Conservation (phyloP, 148 eudicot genomes). For the Drosera capensis region DNA sequence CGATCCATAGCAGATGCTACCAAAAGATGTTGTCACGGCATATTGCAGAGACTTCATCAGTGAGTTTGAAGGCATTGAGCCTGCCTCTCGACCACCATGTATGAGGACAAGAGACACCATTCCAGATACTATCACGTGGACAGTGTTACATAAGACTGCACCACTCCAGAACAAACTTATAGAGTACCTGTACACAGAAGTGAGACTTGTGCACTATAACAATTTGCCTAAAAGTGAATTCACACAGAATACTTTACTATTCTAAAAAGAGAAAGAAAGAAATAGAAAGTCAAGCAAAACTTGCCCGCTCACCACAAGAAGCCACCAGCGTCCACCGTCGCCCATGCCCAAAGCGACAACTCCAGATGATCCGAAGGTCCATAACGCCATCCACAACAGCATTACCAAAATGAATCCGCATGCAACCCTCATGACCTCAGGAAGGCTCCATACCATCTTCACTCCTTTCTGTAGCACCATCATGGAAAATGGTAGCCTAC, state of each 20-base stretch:
- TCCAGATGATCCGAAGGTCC: slow-evolving; percentile 94
- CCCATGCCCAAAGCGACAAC: slow-evolving; percentile 81
- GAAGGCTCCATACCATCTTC: slow-evolving; percentile 84
- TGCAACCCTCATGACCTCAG: slow-evolving; percentile 68
- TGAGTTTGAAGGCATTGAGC: slow-evolving; percentile 72
- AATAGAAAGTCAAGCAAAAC: slow-evolving; percentile 35
- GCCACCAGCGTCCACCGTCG: slow-evolving; percentile 91
- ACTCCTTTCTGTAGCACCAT: slow-evolving; percentile 90
- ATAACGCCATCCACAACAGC: slow-evolving; percentile 71
- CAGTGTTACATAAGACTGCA: slow-evolving; percentile 88
- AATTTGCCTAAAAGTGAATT: slow-evolving; percentile 1
- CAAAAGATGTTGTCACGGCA: slow-evolving; percentile 87
- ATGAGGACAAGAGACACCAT: slow-evolving; percentile 90
- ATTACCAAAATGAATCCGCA: slow-evolving; percentile 58
- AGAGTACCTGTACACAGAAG: slow-evolving; percentile 50
- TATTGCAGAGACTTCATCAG: slow-evolving; percentile 59
- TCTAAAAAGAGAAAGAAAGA: not conserved
- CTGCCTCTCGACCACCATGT: slow-evolving; percentile 75
- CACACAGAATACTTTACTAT: not conserved
- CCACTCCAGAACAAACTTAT: slow-evolving; percentile 97
- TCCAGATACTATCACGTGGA: slow-evolving; percentile 91
- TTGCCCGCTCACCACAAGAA: slow-evolving; percentile 99
- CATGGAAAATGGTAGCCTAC: slow-evolving; percentile 89
- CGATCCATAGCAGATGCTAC: slow-evolving; percentile 96
- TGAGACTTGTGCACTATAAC: not conserved